These are phyloP conservation scores for Epichloe typhina DNA, from an alignment of 2,329 filamentous ascomycete genomes.

Conservation along the genomic window DNA sequence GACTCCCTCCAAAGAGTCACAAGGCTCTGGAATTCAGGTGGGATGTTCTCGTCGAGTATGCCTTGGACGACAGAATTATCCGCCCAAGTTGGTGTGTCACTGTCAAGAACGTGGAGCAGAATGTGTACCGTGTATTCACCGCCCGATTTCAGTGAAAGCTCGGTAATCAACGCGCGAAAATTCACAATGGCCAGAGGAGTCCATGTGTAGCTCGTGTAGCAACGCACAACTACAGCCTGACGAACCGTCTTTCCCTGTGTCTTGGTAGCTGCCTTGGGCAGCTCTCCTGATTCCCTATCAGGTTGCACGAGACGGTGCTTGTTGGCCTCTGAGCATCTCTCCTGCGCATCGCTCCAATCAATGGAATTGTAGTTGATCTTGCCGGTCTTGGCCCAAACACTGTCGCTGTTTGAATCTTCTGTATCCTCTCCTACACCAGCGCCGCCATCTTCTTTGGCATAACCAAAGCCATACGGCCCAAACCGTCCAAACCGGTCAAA, in stretches of 20 bases:
- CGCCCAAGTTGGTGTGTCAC: conserved; percentile 67
- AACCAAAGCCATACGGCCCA: conserved; percentile 79
- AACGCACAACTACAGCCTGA: conserved; percentile 66
- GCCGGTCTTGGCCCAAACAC: conserved; percentile 40
- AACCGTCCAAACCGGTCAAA: conserved; percentile 79
- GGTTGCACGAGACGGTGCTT: conserved; percentile 40
- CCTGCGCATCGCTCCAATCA: conserved; percentile 43
- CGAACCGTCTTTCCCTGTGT: conserved; percentile 33
- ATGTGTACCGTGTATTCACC: conserved; percentile 77
- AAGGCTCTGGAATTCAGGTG: conserved; percentile 66
- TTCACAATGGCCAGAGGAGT: conserved; percentile 67
- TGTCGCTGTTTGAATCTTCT: conserved; percentile 53
- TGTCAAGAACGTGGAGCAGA: conserved; percentile 71
- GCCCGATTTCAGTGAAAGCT: conserved; percentile 63
- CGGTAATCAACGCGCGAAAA: conserved; percentile 67
- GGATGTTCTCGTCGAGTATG: conserved; percentile 52
- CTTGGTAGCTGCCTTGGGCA: conserved; percentile 11
- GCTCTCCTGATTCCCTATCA: conserved; percentile 25
- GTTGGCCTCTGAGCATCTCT: conserved; percentile 45
- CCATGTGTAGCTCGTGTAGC: conserved; percentile 69
- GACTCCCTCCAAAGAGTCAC: conserved; percentile 75
- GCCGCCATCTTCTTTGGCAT: conserved; percentile 59
- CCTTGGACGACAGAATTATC: conserved; percentile 60
- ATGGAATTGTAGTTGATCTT: conserved; percentile 42
- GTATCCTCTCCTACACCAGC: conserved; percentile 57